A percentile compares a stretch with the other conserved stretches of the same genome.
Evolutionary conservation across 163 green algal species (phyloP).

Genomic region (Trebouxiophyceae sp.): DNA sequence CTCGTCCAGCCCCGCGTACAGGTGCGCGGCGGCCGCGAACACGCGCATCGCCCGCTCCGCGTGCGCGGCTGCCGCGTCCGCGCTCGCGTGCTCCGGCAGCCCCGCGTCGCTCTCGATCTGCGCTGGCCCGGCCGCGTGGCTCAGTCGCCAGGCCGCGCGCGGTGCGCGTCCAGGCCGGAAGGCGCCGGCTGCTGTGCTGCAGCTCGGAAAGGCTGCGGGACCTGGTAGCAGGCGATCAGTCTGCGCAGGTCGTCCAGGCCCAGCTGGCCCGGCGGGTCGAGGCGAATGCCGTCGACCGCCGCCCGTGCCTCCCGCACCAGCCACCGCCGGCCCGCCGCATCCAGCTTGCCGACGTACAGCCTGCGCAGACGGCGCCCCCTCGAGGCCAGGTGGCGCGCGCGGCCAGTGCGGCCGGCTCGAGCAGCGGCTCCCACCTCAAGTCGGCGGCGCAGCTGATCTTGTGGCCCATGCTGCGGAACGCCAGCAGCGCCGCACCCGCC

Average conservation of each 20-base stretch:
- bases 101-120: slow-evolving; percentile 34
- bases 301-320: too few species aligned
- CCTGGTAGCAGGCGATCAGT: neutral
- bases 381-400: neutral
- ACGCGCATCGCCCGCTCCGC: slow-evolving; percentile 8
- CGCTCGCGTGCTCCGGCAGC: slow-evolving; percentile 5
- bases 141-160: too few species aligned
- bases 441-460: slow-evolving; percentile 55
- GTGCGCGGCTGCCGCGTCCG: slow-evolving; percentile 5
- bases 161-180: too few species aligned
- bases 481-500: slow-evolving; percentile 26
- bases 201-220: neutral
- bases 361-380: neutral
- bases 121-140: neutral
- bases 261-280: too few species aligned
- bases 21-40: slow-evolving; percentile 25
- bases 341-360: neutral
- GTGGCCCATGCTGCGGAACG: slow-evolving; percentile 26
- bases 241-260: neutral
- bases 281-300: neutral
- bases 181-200: neutral
- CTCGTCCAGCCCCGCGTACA: slow-evolving; percentile 53
- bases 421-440: slow-evolving; percentile 18
- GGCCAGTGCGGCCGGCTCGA: too few species aligned
- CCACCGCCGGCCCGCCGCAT: neutral